Evolutionary conservation across 208 protist species (phyloP).

Genomic region (Leishmania gerbilli): DNA sequence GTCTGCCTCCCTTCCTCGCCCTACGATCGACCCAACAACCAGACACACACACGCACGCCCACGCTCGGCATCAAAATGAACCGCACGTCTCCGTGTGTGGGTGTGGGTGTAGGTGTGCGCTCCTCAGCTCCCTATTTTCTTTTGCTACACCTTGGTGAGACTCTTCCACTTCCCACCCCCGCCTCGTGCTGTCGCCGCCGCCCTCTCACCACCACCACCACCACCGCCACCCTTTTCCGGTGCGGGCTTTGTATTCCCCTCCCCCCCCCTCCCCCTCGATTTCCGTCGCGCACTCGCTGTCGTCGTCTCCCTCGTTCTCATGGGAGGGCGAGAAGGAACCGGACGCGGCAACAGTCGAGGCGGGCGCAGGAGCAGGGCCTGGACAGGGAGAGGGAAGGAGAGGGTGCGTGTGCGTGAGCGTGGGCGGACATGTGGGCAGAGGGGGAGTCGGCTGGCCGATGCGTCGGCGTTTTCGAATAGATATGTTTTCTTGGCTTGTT

Average conservation of each 20-base stretch:
- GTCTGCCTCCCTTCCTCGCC: not conserved
- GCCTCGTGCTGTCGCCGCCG: not conserved
- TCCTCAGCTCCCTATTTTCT: not conserved
- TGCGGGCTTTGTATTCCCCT: not conserved
- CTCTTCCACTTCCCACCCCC: not conserved
- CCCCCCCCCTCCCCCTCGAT: not conserved
- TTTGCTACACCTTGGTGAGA: not conserved
- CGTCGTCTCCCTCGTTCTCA: not conserved
- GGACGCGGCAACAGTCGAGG: not conserved
- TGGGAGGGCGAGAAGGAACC: not conserved
- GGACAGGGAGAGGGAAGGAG: not conserved
- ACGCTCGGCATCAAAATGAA: not conserved
- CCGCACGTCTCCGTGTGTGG: too few relatives aligned
- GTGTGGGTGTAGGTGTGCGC: slow-evolving; percentile 3
- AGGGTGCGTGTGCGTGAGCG: not conserved
- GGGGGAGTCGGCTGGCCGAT: not conserved
- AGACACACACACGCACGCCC: not conserved
- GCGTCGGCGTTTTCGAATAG: not conserved
- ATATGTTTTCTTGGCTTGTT: not conserved
- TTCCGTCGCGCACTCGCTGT: not conserved
- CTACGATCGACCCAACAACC: not conserved
- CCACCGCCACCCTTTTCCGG: not conserved
- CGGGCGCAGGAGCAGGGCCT: not conserved
- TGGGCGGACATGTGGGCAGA: not conserved
- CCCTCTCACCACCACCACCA: not conserved